Conservation (phyloP, 805 yeast genomes). For the Wickerhamiella allomyrinae region DNA sequence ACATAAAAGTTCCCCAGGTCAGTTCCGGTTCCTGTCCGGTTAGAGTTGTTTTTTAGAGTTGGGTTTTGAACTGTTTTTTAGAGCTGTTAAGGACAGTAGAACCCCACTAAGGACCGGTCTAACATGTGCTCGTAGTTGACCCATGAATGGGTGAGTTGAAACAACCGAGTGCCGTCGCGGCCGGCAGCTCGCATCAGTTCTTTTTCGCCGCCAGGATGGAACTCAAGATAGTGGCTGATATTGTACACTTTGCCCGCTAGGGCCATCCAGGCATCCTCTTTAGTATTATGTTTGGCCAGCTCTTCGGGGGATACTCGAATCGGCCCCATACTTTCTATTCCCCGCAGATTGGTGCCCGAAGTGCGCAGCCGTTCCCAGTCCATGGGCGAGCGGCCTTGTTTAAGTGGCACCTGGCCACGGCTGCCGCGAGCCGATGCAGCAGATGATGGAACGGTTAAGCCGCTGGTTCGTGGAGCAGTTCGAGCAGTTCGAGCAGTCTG, state of each 20-base stretch:
- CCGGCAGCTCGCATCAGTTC: constrained; percentile 74
- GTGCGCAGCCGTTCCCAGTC: constrained; percentile 65
- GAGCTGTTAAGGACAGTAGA: constrained; percentile 15
- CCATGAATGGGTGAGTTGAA: constrained; percentile 57
- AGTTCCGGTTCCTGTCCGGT: too few species aligned
- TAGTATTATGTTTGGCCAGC: constrained; percentile 40
- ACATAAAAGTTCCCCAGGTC: too few species aligned
- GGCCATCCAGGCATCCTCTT: constrained; percentile 76
- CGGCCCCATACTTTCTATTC: constrained; percentile 15
- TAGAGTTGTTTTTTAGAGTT: too few species aligned
- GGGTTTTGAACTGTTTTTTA: too few species aligned
- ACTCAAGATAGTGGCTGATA: constrained; percentile 66
- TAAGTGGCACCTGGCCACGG: constrained; percentile 36
- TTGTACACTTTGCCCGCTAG: constrained; percentile 72
- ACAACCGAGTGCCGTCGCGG: constrained; percentile 61
- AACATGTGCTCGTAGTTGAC: constrained; percentile 75
- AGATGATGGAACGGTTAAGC: too few species aligned
- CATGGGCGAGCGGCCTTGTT: constrained; percentile 72
- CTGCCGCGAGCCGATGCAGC: too few species aligned
- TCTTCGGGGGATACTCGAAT: constrained; percentile 35
- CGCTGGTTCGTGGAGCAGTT: too few species aligned
- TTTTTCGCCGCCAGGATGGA: constrained; percentile 86
- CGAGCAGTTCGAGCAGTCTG: too few species aligned
- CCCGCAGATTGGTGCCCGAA: constrained; percentile 33
- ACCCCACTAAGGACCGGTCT: constrained; percentile 65